A percentile compares a stretch with the other conserved stretches of the same genome.
phyloP scores from a whole-genome alignment of 2,329 filamentous ascomycete genomes.

The Botryosphaeria agaves region DNA sequence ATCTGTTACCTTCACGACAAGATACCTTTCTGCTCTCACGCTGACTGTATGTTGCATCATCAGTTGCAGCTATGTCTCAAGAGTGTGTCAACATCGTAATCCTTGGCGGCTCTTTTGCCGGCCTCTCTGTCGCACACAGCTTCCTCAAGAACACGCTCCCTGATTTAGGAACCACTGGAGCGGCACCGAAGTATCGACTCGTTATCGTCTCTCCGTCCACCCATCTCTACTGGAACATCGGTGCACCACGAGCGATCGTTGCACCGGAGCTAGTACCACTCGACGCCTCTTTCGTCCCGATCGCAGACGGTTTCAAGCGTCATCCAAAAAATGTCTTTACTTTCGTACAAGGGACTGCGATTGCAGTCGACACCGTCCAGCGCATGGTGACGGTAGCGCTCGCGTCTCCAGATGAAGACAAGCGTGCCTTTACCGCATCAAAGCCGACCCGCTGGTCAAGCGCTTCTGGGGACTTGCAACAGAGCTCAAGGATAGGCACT shows the following conservation, averaged over 20 bases:
- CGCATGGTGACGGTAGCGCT: slow-evolving; percentile 11
- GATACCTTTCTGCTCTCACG: neutral
- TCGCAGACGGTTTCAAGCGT: slow-evolving; percentile 15
- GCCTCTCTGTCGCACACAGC: slow-evolving; percentile 18
- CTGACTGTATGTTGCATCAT: neutral
- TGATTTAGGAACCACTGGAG: slow-evolving; percentile 10
- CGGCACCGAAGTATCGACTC: slow-evolving; percentile 13
- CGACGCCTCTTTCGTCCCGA: slow-evolving; percentile 13
- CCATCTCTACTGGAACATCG: slow-evolving; percentile 22
- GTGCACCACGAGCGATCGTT: slow-evolving; percentile 18
- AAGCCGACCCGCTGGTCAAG: neutral
- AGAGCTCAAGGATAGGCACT: neutral
- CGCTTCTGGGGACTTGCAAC: neutral
- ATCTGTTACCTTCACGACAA: neutral
- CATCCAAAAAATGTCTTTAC: slow-evolving; percentile 16
- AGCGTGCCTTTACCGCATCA: slow-evolving; percentile 1
- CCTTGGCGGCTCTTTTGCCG: slow-evolving; percentile 20
- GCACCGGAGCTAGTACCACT: slow-evolving; percentile 3
- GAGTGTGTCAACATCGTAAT: slow-evolving; percentile 19
- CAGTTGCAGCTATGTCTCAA: slow-evolving; percentile 2
- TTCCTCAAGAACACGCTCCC: slow-evolving; percentile 16
- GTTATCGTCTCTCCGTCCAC: slow-evolving; percentile 17
- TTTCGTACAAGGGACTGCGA: slow-evolving; percentile 18
- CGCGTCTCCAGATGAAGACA: slow-evolving; percentile 2
- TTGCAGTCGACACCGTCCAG: slow-evolving; percentile 10